Conservation (phyloP, 2,329 filamentous ascomycete species). For the Epichloe scottii region DNA sequence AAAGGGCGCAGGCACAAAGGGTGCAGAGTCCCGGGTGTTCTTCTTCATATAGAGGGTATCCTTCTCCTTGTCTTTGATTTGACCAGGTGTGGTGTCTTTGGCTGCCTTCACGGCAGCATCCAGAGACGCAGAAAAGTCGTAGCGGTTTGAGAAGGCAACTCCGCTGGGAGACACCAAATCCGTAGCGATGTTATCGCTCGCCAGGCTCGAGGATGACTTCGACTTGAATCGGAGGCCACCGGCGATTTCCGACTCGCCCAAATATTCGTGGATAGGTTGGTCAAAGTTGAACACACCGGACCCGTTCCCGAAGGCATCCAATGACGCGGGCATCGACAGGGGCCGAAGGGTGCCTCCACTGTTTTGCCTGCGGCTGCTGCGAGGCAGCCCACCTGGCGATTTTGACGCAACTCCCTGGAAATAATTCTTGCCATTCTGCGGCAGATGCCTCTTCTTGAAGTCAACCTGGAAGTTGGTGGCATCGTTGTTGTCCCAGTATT, state of each 20-base stretch:
- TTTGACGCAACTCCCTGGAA: constrained; percentile 37
- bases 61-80: constrained; percentile 31
- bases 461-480: constrained; percentile 85
- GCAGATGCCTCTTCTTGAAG: constrained; percentile 68
- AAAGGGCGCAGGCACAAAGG: neutral
- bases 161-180: constrained; percentile 43
- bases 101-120: constrained; percentile 67
- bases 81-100: constrained; percentile 41
- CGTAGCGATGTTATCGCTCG: constrained; percentile 47
- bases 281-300: constrained; percentile 43
- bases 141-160: constrained; percentile 79
- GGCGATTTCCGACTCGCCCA: constrained; percentile 45
- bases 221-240: constrained; percentile 57
- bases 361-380: constrained; percentile 47
- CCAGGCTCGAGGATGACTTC: constrained; percentile 49
- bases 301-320: constrained; percentile 61
- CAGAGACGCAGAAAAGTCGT: constrained; percentile 91
- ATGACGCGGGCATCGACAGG: constrained; percentile 41
- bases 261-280: constrained; percentile 46
- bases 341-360: constrained; percentile 30
- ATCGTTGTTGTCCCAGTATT: constrained; percentile 93
- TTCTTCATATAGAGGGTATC: constrained; percentile 47
- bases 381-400: constrained; percentile 44
- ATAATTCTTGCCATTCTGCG: constrained; percentile 44
- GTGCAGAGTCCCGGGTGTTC: constrained; percentile 20